phyloP scores from a whole-genome alignment of 306 rosid species.

The Trichosanthes cucumerina region DNA sequence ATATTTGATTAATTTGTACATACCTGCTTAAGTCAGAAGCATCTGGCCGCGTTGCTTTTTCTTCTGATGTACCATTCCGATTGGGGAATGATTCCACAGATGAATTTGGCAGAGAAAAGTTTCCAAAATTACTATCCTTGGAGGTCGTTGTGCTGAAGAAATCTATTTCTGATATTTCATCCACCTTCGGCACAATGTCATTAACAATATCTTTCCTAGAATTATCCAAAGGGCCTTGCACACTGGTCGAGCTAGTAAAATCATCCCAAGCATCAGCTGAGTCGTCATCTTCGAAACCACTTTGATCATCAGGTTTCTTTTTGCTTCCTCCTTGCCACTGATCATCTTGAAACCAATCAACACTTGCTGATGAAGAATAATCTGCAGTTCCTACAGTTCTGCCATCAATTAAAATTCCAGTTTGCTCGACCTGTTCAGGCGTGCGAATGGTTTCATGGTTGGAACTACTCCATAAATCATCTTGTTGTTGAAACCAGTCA shows the following conservation, averaged over 20 bases:
- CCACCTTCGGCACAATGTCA: conserved; percentile 23
- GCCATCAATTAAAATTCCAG: conserved; percentile 18
- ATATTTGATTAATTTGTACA: conserved; percentile 13
- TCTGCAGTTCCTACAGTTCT: conserved; percentile 20
- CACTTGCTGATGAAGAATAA: conserved; percentile 22
- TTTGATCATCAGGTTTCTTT: conserved; percentile 23
- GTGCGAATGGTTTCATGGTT: conserved; percentile 21
- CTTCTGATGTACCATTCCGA: conserved; percentile 27
- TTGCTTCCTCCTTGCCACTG: conserved; percentile 30
- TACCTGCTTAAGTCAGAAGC: conserved; percentile 50
- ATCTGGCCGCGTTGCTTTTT: conserved; percentile 17
- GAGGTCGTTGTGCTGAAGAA: conserved; percentile 32
- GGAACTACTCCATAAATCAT: conserved; percentile 40
- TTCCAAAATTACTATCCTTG: conserved; percentile 34
- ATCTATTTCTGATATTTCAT: conserved; percentile 26
- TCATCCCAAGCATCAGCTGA: conserved; percentile 56
- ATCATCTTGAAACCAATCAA: conserved; percentile 43
- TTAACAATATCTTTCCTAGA: conserved; percentile 27
- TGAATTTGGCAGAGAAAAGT: conserved; percentile 28
- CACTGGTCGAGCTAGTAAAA: conserved; percentile 35
- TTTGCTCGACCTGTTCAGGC: conserved; percentile 32
- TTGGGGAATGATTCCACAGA: conserved; percentile 31
- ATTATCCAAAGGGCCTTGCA: conserved; percentile 28
- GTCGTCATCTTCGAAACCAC: conserved; percentile 20
- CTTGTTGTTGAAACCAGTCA: conserved; percentile 45